A percentile compares a stretch with the other conserved stretches of the same genome.
phyloP scores from a whole-genome alignment of 805 yeast species.

The Candida oleophila region DNA sequence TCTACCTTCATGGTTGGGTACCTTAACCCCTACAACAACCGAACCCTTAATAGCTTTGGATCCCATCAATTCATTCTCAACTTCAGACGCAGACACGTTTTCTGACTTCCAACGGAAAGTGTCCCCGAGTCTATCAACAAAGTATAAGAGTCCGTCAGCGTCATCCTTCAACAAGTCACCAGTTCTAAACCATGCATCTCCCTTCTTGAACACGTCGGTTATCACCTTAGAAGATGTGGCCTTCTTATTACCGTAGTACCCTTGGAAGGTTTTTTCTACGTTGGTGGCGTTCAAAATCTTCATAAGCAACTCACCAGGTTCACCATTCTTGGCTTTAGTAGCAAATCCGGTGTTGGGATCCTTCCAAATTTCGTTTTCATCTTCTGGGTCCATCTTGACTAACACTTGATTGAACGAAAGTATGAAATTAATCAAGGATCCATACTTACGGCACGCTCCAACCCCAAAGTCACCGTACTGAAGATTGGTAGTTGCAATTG shows the following conservation, averaged over 20 bases:
- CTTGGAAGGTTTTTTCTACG: slow-evolving; percentile 80
- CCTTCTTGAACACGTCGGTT: slow-evolving; percentile 71
- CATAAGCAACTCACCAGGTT: slow-evolving; percentile 89
- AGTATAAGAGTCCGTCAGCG: slow-evolving; percentile 66
- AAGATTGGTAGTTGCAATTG: slow-evolving; percentile 78
- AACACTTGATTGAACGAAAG: slow-evolving; percentile 56
- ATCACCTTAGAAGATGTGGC: slow-evolving; percentile 79
- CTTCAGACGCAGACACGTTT: slow-evolving; percentile 91
- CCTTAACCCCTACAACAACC: slow-evolving; percentile 84
- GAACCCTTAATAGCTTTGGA: slow-evolving; percentile 54
- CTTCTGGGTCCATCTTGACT: slow-evolving; percentile 78
- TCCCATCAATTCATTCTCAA: slow-evolving; percentile 69
- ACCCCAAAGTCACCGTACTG: slow-evolving; percentile 79
- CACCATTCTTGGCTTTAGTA: slow-evolving; percentile 49
- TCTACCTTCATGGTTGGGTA: slow-evolving; percentile 89
- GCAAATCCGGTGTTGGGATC: slow-evolving; percentile 66
- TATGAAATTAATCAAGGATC: slow-evolving; percentile 52
- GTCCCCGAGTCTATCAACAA: slow-evolving; percentile 91
- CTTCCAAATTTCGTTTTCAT: slow-evolving; percentile 68
- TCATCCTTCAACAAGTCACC: slow-evolving; percentile 82
- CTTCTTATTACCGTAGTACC: slow-evolving; percentile 75
- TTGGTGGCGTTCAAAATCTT: slow-evolving; percentile 61
- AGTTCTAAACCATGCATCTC: slow-evolving; percentile 88
- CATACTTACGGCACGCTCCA: slow-evolving; percentile 87
- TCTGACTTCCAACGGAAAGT: slow-evolving; percentile 97